Evolutionary conservation across 2,329 filamentous ascomycete species (phyloP), one percentile per base, ranked within the genome.

Genomic region (Diaporthe citrichinensis): DNA sequence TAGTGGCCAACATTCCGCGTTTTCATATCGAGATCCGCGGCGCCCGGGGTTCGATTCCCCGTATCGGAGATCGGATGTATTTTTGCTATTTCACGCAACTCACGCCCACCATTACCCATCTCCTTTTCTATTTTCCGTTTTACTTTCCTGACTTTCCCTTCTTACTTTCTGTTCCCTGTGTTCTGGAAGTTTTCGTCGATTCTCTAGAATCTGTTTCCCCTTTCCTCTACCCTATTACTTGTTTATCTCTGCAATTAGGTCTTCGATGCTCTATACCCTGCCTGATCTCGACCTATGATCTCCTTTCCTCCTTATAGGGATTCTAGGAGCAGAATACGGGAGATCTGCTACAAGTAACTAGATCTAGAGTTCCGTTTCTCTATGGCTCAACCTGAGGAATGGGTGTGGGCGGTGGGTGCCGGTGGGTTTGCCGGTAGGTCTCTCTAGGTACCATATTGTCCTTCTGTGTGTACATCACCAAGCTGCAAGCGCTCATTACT

Each of bases 31-130:
- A 51, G 23, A 58, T 62, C 75, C 75, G 75, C 75, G 75, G 75
- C 73, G 77, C 77, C 74, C 77, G 76, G 77, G 77, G 77, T 78
- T 78, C 77, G 78, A 78, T 77, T 78, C 78, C 77, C 78, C 74
- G 78, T 77, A 77, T 77, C 75, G 77, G 78, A 77, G 75, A 67
- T 61, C 58, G 71, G 71, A 72, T 62, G 36, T 72, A 8, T n/a
- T 61, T 67, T 73, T 71, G 55, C 28, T 28, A 23, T 25, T 57
- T 25, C 15, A 36, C 57, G 10, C 57, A 23, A 39, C 31, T 39
- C 31, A 34, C 14, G 15, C 14, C 15, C 53, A 57, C 53, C 25
- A 34, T 31, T 34, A 57, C 14, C 15, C 53, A 20, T 31, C 4
- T 34, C 14, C 14, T 57, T 57, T 34, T 8, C 28, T 3, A 34